A percentile compares a stretch with the other conserved stretches of the same genome.
These are phyloP conservation scores for Penicillium janthinellum DNA, from an alignment of 2,329 filamentous ascomycete genomes.

Conservation along the genomic window DNA sequence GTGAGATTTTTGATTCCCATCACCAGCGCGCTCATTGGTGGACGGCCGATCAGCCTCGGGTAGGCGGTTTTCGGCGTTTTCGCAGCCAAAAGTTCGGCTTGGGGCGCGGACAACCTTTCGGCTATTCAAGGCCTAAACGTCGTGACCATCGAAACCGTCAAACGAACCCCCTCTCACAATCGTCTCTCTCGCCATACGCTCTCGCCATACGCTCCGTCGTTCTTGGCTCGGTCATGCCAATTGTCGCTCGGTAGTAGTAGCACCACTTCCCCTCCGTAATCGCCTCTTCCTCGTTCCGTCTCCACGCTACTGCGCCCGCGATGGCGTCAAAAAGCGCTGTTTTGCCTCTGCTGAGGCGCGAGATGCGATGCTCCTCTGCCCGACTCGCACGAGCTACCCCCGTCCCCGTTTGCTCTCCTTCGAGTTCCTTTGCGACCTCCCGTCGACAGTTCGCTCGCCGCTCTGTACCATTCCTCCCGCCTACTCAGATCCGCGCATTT, in stretches of 20 bases:
- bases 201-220: background rate
- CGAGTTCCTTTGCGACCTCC: conserved; percentile 23
- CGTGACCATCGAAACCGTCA: background rate
- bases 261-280: background rate
- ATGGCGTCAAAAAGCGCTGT: conserved; percentile 47
- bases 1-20: conserved; percentile 29
- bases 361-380: conserved; percentile 33
- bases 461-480: conserved; percentile 23
- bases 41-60: conserved; percentile 19
- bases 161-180: background rate
- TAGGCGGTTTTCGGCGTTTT: conserved; percentile 31
- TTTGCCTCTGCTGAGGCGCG: conserved; percentile 46
- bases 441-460: conserved; percentile 24
- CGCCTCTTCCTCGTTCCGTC: background rate
- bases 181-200: background rate
- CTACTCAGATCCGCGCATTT: conserved; percentile 45
- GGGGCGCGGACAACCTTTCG: conserved; percentile 23
- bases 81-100: conserved; percentile 5
- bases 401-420: conserved; percentile 22
- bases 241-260: conserved; percentile 11
- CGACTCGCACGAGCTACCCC: conserved; percentile 32
- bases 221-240: conserved; percentile 18
- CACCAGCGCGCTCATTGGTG: conserved; percentile 31
- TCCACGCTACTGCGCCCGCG: conserved; percentile 6
- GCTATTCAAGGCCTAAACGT: conserved; percentile 25